Base-by-base conservation (phyloP, 2,329 filamentous ascomycete genomes). In the Metarhizium album region DNA sequence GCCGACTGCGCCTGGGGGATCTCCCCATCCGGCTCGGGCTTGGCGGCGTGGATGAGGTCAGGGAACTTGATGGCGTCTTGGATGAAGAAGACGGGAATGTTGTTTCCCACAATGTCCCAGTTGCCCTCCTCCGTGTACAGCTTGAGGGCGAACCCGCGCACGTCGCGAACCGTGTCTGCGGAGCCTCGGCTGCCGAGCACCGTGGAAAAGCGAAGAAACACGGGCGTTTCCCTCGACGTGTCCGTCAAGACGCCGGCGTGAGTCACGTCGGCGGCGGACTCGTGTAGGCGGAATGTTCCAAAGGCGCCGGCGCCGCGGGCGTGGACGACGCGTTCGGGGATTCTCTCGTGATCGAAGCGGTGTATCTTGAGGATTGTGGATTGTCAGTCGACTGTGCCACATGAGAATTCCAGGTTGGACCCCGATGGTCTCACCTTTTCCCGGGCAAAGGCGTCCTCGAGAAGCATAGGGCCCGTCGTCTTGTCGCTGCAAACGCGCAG, bases 131-230 rank as follows among this genome's bases (percentile, higher is more conserved):
- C 70, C 0, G 86, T 90, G 62, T 90, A 90, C 60, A 67, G 63
- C 42, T 68, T 67, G 55, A 87, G 67, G 0, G 87, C 86, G 55
- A 91, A 93, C 1, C 87, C 87, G 37, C 86, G 80, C 2, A 90
- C 84, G 70, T 93, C 87, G n/a, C 87, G 79, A 1, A 90, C 87
- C 0, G 86, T 90, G 62, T 93, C 87, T 5, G 86, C 84, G 48
- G 83, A 87, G 13, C 87, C 87, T 33, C 82, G 76, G 61, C 81
- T 87, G 6, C 85, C 86, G 2, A 87, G 74, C 0, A 88, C 87
- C 0, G 87, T 91, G 0, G 86, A 91, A 65, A 93, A 90, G 0
- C 87, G 82, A 16, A 67, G 14, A 9, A 67, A 67, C 0, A 66
- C 48, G 0, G 64, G 64, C 0, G 64, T 70, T 58, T 83, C 65